A percentile compares a stretch with the other conserved stretches of the same genome.
Conservation (phyloP, 192 early-diverging fungal species). For the Dissophora globulifera region DNA sequence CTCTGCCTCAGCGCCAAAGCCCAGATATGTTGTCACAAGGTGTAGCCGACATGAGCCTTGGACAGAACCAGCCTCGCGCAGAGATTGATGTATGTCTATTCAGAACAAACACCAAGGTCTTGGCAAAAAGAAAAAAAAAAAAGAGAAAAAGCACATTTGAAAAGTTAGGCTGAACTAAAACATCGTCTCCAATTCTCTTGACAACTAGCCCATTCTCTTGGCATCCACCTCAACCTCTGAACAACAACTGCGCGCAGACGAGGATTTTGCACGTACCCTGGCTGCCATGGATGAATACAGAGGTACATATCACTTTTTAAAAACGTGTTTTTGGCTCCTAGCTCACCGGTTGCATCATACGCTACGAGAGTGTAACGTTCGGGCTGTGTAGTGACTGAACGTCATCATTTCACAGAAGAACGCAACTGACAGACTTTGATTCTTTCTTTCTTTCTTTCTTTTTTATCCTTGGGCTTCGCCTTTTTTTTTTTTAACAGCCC, state of each 20-base stretch:
- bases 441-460: constrained; percentile 15
- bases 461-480: neutral
- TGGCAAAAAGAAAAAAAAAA: constrained; percentile 1
- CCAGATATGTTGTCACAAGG: constrained; percentile 12
- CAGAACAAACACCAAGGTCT: neutral
- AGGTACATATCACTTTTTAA: constrained; percentile 8
- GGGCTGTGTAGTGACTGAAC: neutral
- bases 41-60: constrained; percentile 24
- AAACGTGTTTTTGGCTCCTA: constrained; percentile 4
- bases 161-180: neutral
- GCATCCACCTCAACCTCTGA: constrained; percentile 55
- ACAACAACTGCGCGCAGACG: constrained; percentile 65
- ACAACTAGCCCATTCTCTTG: constrained; percentile 47
- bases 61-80: constrained; percentile 15
- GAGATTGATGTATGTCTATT: constrained; percentile 41
- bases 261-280: constrained; percentile 63
- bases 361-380: constrained; percentile 3
- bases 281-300: constrained; percentile 61
- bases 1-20: constrained; percentile 43
- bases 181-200: neutral
- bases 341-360: constrained; percentile 12
- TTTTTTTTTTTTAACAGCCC: constrained; percentile 23
- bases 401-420: neutral
- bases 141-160: no score
- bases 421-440: neutral